These are phyloP conservation scores for Yarrowia galli DNA, from an alignment of 1,139 yeast genomes.

Conservation along the genomic window DNA sequence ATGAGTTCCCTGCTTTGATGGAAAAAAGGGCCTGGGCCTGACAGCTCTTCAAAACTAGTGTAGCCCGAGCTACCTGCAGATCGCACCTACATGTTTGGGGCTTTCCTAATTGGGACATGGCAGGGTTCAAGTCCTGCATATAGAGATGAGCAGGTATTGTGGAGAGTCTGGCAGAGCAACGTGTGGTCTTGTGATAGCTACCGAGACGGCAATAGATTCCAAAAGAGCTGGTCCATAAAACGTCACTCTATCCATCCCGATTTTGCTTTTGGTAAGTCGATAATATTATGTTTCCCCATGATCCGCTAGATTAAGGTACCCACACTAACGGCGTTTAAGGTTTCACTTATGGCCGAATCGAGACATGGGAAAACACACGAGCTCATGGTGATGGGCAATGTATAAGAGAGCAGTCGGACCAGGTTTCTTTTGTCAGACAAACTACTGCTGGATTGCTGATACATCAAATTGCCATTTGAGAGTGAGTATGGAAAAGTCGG, in stretches of 20 bases:
- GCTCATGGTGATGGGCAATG: neutral
- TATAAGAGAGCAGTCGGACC: constrained; percentile 12
- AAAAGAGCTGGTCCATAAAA: too few relatives aligned
- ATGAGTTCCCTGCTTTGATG: neutral
- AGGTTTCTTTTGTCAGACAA: neutral
- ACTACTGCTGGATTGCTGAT: constrained; percentile 18
- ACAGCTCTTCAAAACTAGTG: neutral
- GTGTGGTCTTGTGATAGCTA: too few relatives aligned
- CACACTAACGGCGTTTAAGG: neutral
- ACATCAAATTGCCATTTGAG: constrained; percentile 10
- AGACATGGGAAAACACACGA: constrained; percentile 24
- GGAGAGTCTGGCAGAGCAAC: neutral
- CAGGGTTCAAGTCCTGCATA: constrained; percentile 2
- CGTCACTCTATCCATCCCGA: neutral
- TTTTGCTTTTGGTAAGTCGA: neutral
- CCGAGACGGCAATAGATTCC: too few relatives aligned
- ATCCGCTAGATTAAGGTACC: constrained; percentile 6
- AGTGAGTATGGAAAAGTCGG: neutral
- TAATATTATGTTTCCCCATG: constrained; percentile 10
- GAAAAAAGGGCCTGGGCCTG: neutral
- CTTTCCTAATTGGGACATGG: neutral
- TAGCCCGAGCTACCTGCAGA: constrained; percentile 7
- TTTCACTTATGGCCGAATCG: constrained; percentile 27
- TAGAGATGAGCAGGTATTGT: neutral
- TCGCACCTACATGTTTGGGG: neutral